Evolutionary conservation across 441 rosid genomes (phyloP), one percentile per base, ranked within the genome.

Genomic region (Pelargonium australe): DNA sequence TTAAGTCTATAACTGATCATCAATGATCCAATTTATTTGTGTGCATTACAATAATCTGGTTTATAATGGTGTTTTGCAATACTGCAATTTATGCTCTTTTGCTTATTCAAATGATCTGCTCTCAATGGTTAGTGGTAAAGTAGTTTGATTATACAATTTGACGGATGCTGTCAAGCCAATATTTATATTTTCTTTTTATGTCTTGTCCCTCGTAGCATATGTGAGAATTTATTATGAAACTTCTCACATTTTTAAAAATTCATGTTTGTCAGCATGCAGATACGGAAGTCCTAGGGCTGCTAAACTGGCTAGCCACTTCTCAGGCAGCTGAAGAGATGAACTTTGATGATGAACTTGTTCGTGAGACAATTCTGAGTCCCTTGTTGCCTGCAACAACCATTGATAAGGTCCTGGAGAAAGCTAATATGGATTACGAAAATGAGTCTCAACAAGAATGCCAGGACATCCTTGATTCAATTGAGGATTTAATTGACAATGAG

Each of bases 401-500:
- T 66, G 87, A 85, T 69, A 81, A 84, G 80, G 89, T 85, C 74
- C 84, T 95, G 72, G 97, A 90, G 83, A 87, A 80, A 81, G 99
- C 96, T 65, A 86, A 80, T 79, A 81, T 74, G 28, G 96, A 95
- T 73, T 90, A 85, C 79, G 86, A 84, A 83, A 86, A 79, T 69
- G 95, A 90, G 67, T 95, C 98, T 65, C 98, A 89, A 75, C 87
- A 84, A 76, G 98, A 95, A 75, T 92, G 98, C 75, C 97, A 92
- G 81, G 98, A 95, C 73, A 95, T 95, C 80, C 93, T 95, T 76
- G 97, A 92, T 88, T 87, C 99, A 20, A 67, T 89, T 77, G 92
- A 80, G 78, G 90, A 85, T 79, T 72, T 71, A 58, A 57, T 71
- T 58, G 78, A 85, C 67, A 65, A 72, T 12, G 87, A 83, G 75